Conservation (phyloP, 768 basidiomycete genomes). For the Pleurotus giganteus region DNA sequence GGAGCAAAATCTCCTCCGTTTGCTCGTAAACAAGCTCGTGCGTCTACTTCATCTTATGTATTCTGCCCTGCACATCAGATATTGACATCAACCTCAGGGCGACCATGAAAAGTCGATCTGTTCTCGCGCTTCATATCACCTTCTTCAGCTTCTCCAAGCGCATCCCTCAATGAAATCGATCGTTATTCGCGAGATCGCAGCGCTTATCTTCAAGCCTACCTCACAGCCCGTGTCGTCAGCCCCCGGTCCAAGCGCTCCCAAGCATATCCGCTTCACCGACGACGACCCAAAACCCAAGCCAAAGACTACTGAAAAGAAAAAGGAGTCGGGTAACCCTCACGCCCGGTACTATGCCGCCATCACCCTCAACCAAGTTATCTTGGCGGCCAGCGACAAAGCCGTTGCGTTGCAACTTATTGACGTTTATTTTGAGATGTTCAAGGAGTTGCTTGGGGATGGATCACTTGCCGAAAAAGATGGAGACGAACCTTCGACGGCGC, state of each 20-base stretch:
- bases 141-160: constrained; percentile 84
- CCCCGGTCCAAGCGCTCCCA: constrained; percentile 34
- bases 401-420: constrained; percentile 81
- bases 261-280: constrained; percentile 55
- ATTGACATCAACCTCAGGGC: constrained; percentile 46
- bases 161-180: constrained; percentile 94
- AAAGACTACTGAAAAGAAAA: constrained; percentile 24
- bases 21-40: constrained; percentile 94
- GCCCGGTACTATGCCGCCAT: constrained; percentile 90
- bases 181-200: constrained; percentile 81
- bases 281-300: constrained; percentile 30
- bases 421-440: constrained; percentile 93
- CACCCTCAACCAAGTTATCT: constrained; percentile 91
- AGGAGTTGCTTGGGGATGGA: constrained; percentile 75
- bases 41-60: constrained; percentile 19
- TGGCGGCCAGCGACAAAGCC: constrained; percentile 63
- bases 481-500: constrained; percentile 29
- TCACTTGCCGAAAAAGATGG: constrained; percentile 25
- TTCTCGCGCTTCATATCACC: constrained; percentile 85
- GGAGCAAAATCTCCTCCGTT: constrained; percentile 90
- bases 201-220: constrained; percentile 71
- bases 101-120: constrained; percentile 87
- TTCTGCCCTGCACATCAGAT: neutral
- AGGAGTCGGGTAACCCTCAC: constrained; percentile 59
- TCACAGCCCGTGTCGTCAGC: constrained; percentile 26